Percentiles rank a stretch among this genome's conserved stretches.
Evolutionary conservation across 225 moss, liverwort and hornwort genomes (phyloP).

Genomic region (Marchantia paleacea): DNA sequence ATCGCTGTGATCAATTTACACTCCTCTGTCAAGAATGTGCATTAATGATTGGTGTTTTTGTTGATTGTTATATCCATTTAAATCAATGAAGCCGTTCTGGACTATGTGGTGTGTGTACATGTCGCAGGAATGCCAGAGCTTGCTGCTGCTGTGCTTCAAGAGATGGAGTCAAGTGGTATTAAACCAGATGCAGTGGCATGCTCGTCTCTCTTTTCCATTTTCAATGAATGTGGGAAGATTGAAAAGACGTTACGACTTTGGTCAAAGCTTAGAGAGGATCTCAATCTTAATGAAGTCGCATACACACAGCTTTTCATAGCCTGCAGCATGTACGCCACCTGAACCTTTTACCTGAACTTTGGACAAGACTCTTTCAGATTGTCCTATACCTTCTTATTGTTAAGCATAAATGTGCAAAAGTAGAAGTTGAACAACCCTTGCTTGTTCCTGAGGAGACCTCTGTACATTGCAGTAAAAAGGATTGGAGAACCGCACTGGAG

Average conservation of each 20-base stretch:
- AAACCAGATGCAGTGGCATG: constrained; percentile 66
- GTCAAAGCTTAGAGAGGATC: constrained; percentile 42
- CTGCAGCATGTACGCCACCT: constrained; percentile 64
- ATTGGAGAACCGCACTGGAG: constrained; percentile 66
- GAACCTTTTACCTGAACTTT: not conserved
- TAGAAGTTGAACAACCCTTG: not conserved
- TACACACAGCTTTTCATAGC: constrained; percentile 65
- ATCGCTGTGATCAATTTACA: not conserved
- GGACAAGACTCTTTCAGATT: not conserved
- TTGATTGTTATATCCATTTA: not conserved
- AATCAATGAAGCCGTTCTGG: not conserved
- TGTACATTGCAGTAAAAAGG: constrained; percentile 52
- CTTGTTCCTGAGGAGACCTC: not conserved
- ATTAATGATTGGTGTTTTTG: not conserved
- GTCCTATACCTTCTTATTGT: not conserved
- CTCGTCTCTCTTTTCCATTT: constrained; percentile 55
- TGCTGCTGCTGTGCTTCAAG: constrained; percentile 59
- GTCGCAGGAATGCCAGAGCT: constrained; percentile 57
- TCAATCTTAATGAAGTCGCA: constrained; percentile 46
- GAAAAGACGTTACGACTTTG: constrained; percentile 58
- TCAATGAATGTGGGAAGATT: constrained; percentile 66
- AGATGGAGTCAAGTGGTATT: constrained; percentile 66
- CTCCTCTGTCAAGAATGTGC: not conserved
- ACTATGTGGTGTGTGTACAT: not conserved
- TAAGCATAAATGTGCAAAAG: not conserved